A percentile compares a stretch with the other conserved stretches of the same genome.
phyloP scores from a whole-genome alignment of 2,329 filamentous ascomycete genomes.

The Ophiostoma triangulosporum region DNA sequence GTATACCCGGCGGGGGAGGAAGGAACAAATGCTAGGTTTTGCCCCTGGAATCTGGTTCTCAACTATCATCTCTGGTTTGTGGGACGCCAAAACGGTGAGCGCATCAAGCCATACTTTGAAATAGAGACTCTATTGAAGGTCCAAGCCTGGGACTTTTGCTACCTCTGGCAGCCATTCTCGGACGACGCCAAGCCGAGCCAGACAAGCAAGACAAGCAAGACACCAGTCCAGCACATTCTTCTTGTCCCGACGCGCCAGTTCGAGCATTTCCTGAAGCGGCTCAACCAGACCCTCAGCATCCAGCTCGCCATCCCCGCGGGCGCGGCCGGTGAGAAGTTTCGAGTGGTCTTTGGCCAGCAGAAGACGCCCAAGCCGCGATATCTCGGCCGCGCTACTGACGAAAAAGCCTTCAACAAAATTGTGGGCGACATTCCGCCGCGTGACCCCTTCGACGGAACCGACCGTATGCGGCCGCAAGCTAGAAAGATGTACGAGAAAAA shows the following conservation, averaged over 20 bases:
- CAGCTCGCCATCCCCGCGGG: conserved; percentile 44
- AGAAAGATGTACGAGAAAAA: conserved; percentile 2
- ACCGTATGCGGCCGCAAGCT: background rate
- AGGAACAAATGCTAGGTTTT: too few species aligned
- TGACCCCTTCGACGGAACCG: background rate
- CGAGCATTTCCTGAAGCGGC: conserved; percentile 44
- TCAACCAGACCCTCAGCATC: conserved; percentile 46
- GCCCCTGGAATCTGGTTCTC: conserved; percentile 38
- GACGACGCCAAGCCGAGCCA: conserved; percentile 16
- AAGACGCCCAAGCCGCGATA: conserved; percentile 53
- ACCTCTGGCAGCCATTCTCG: conserved; percentile 40
- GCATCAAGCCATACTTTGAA: conserved; percentile 40
- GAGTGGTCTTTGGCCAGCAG: conserved; percentile 46
- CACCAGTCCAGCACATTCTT: conserved; percentile 31
- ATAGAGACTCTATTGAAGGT: conserved; percentile 40
- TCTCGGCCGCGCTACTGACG: conserved; percentile 42
- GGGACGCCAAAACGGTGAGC: conserved; percentile 36
- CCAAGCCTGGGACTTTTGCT: conserved; percentile 64
- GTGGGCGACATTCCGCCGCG: conserved; percentile 11
- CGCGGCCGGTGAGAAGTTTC: conserved; percentile 37
- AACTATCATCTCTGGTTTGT: conserved; percentile 49
- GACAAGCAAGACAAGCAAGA: background rate
- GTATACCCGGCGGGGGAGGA: background rate
- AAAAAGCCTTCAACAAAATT: conserved; percentile 22
- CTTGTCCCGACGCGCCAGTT: conserved; percentile 58